These are phyloP conservation scores for Solanum etuberosum DNA, from an alignment of 257 asterid species.

Conservation along the genomic window DNA sequence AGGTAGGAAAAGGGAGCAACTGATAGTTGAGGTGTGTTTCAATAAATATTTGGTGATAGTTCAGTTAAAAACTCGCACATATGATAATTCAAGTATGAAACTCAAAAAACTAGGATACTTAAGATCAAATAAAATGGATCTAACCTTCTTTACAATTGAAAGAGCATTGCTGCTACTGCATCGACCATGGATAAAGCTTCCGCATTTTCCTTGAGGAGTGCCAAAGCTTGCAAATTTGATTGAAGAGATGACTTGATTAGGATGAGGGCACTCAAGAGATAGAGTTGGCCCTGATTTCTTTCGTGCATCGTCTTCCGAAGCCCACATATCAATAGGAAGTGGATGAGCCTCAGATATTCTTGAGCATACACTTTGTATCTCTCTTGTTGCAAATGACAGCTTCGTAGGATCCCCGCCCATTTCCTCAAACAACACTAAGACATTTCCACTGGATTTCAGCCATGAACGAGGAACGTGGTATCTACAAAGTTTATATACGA, in stretches of 20 bases:
- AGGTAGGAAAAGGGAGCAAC: not conserved
- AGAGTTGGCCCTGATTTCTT: slow-evolving; percentile 31
- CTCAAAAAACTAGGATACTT: fast-evolving
- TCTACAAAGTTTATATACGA: slow-evolving; percentile 23
- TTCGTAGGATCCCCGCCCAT: slow-evolving; percentile 75
- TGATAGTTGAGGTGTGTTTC: not conserved
- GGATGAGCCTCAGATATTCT: slow-evolving; percentile 64
- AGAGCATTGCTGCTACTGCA: slow-evolving; percentile 60
- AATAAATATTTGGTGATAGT: not conserved
- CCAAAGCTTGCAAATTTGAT: slow-evolving; percentile 84
- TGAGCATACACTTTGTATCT: slow-evolving; percentile 48
- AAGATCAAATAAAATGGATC: not conserved
- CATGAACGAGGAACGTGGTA: slow-evolving; percentile 91
- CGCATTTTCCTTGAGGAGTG: slow-evolving; percentile 74
- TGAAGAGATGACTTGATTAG: slow-evolving; percentile 56
- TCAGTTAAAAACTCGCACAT: not conserved
- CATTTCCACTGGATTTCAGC: slow-evolving; percentile 55
- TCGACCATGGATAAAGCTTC: slow-evolving; percentile 73
- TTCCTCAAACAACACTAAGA: slow-evolving; percentile 73
- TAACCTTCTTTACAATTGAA: slow-evolving; percentile 55
- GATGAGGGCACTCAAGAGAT: slow-evolving; percentile 47
- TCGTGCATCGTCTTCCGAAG: slow-evolving; percentile 26
- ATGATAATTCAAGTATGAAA: not conserved
- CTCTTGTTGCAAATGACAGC: slow-evolving; percentile 58
- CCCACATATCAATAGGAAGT: slow-evolving; percentile 67